Conservation (phyloP, 2,329 filamentous ascomycete genomes). For the Alternaria ethzedia region DNA sequence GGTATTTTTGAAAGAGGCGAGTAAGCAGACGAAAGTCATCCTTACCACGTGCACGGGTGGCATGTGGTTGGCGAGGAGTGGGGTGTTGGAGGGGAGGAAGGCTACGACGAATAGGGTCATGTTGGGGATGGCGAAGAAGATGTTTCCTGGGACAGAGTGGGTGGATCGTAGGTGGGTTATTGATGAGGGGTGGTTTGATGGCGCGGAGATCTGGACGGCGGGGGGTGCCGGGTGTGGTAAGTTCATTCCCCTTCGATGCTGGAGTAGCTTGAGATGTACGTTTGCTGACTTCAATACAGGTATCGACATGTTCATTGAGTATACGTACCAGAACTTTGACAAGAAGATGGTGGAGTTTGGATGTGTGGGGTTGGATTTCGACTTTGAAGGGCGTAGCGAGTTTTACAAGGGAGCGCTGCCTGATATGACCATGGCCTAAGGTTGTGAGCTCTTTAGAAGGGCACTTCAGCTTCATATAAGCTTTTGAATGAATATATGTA, state of each 20-base stretch:
- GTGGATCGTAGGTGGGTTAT: conserved; percentile 50
- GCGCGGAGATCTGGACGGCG: conserved; percentile 49
- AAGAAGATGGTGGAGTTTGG: conserved; percentile 20
- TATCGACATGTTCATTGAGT: conserved; percentile 35
- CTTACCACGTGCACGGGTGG: conserved; percentile 50
- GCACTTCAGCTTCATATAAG: not conserved
- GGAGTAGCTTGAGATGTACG: not conserved
- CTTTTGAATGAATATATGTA: not conserved
- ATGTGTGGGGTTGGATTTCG: conserved; percentile 19
- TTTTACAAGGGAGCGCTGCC: conserved; percentile 14
- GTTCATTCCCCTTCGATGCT: not conserved
- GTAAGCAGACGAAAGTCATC: conserved; percentile 43
- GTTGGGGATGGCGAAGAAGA: conserved; percentile 31
- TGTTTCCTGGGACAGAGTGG: conserved; percentile 48
- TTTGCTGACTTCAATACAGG: conserved; percentile 18
- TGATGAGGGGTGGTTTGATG: conserved; percentile 33
- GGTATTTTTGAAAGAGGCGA: conserved; percentile 48
- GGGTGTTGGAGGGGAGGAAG: conserved; percentile 48
- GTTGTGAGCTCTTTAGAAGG: rapidly evolving
- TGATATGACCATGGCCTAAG: not conserved
- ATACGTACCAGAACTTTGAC: conserved; percentile 26
- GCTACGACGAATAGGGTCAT: conserved; percentile 49
- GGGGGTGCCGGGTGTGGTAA: conserved; percentile 49
- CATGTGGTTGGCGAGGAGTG: conserved; percentile 50
- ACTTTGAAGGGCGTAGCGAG: conserved; percentile 24